Base-by-base conservation (phyloP, 768 basidiomycete species). In the Cantharellus cinnabarinus region DNA sequence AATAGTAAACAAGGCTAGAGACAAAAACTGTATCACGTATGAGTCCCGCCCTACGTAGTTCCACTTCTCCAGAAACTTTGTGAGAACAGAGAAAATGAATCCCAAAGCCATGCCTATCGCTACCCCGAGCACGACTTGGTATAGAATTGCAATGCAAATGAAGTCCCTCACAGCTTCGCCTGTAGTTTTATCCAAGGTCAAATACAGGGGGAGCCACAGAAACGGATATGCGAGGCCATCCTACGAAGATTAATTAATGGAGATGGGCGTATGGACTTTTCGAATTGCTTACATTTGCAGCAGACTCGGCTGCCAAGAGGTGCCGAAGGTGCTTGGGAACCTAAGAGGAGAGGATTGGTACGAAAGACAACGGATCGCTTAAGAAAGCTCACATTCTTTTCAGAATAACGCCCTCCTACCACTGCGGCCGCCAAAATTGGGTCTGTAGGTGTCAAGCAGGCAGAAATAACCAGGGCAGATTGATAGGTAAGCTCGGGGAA, bases 381-480 rank as follows among this genome's bases (percentile, higher is more conserved):
- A 29, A 48, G 20, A 29, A 29, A 29, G 29, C 44, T 48, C 44
- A 48, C 52, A 38, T 57, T 57, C 68, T 97, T 94, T 69, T 97
- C 88, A 2, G 95, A 95, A 73, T 89, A 99, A 72, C 89, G 93
- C 40, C 94, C 94, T 65, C 94, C 94, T 5, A 83, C 66, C 82
- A 91, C 89, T 4, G 90, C 88, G n/a, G 89, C 85, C 0, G 90
- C 90, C 56, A 95, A 77, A 67, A 91, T 91, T 44, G 89, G 90
- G 70, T 95, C 90, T 39, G 95, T 99, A 1, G 89, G 89, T 0
- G 91, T 94, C 40, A 93, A 78, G 69, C 88, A 90, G 0, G 95
- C 91, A 14, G 87, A 91, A 58, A 97, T 81, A 56, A 86, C 89
- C 63, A 98, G 76, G 56, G 84, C 81, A 3, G 89, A 86, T 41